A percentile compares a stretch with the other conserved stretches of the same genome.
These are phyloP conservation scores for Calonectria hongkongensis DNA, from an alignment of 2,329 filamentous ascomycete species.

Conservation along the genomic window DNA sequence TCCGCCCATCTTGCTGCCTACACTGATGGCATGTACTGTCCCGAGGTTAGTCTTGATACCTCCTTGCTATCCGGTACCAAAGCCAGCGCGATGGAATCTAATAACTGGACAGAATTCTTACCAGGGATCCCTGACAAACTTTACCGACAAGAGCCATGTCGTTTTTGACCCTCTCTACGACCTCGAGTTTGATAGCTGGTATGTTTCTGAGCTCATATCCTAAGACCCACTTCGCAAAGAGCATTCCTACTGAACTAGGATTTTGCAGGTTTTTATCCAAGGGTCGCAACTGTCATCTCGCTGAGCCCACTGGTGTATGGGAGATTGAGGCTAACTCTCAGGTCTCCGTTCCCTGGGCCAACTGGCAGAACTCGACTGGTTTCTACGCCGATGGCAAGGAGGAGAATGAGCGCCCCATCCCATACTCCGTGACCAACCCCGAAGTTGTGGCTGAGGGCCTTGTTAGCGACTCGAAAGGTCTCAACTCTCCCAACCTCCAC, in stretches of 20 bases:
- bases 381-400: conserved; percentile 36
- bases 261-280: conserved; percentile 35
- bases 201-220: neutral
- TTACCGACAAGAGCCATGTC: conserved; percentile 16
- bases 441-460: conserved; percentile 33
- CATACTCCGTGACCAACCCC: conserved; percentile 32
- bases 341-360: conserved; percentile 31
- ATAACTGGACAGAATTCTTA: conserved; percentile 25
- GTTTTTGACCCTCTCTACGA: conserved; percentile 31
- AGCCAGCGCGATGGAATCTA: neutral
- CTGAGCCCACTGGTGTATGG: conserved; percentile 34
- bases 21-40: conserved; percentile 35
- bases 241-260: neutral
- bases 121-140: conserved; percentile 24
- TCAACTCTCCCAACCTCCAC: conserved; percentile 35
- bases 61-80: neutral
- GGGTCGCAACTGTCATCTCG: conserved; percentile 35
- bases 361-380: conserved; percentile 32
- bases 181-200: conserved; percentile 38
- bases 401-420: conserved; percentile 32
- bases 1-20: conserved; percentile 36
- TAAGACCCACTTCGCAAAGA: too few relatives aligned
- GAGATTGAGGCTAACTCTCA: conserved; percentile 32
- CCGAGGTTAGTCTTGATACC: conserved; percentile 11
- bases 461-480: conserved; percentile 17